Evolutionary conservation across 805 yeast genomes (phyloP).

Genomic region (Myxozyma melibiosi): DNA sequence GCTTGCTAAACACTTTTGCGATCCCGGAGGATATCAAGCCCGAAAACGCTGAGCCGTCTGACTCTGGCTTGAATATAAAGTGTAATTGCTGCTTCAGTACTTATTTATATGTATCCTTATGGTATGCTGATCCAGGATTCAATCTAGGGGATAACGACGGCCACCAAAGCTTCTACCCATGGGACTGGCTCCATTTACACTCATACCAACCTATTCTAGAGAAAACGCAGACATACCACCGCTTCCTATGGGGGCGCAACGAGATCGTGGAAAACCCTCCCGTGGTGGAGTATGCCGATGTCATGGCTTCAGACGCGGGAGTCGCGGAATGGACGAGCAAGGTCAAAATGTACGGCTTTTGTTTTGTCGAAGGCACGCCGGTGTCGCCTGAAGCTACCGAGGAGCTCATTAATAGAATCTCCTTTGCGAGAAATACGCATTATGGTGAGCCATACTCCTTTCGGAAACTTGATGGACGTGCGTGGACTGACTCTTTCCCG

Average conservation of each 20-base stretch:
- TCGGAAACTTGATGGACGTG: neutral
- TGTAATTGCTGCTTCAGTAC: conserved; percentile 16
- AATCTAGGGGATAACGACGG: conserved; percentile 47
- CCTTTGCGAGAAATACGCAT: conserved; percentile 67
- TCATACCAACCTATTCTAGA: conserved; percentile 55
- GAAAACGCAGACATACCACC: conserved; percentile 41
- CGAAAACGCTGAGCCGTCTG: conserved; percentile 27
- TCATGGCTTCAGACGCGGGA: conserved; percentile 51
- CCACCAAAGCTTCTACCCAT: conserved; percentile 47
- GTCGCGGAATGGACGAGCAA: conserved; percentile 59
- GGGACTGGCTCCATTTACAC: conserved; percentile 52
- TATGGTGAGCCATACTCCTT: conserved; percentile 45
- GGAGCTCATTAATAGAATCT: conserved; percentile 56
- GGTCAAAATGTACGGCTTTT: conserved; percentile 59
- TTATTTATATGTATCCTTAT: neutral
- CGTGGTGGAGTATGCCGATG: conserved; percentile 50
- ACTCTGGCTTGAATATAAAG: conserved; percentile 29
- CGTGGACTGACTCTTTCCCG: neutral
- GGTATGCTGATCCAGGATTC: conserved; percentile 34
- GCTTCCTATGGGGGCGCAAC: conserved; percentile 35
- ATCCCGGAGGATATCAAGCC: conserved; percentile 44
- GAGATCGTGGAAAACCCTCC: conserved; percentile 50
- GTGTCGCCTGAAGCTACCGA: conserved; percentile 62
- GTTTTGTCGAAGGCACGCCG: conserved; percentile 63
- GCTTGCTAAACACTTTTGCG: conserved; percentile 57